Evolutionary conservation across 345 rosid genomes (phyloP).

Genomic region (Eucalyptus microcorys): DNA sequence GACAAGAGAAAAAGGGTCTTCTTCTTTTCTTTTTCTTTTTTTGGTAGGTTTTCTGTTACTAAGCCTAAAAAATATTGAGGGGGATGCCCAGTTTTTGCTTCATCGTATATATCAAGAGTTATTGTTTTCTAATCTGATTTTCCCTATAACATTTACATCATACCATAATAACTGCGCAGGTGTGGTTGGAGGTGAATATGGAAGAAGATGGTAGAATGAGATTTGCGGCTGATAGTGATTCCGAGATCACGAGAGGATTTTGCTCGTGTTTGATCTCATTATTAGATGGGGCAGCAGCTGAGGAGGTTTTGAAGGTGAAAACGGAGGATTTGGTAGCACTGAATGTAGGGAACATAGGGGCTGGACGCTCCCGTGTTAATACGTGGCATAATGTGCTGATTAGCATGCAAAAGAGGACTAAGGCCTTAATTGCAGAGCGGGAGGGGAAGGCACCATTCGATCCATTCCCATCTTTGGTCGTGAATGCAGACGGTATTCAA

Average conservation of each 20-base stretch:
- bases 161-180: slow-evolving; percentile 20
- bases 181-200: slow-evolving; percentile 66
- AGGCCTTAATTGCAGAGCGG: slow-evolving; percentile 38
- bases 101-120: neutral
- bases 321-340: slow-evolving; percentile 64
- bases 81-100: neutral
- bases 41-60: neutral
- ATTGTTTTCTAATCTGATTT: neutral
- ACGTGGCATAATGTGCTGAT: slow-evolving; percentile 93
- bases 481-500: slow-evolving; percentile 44
- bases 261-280: slow-evolving; percentile 63
- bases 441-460: slow-evolving; percentile 52
- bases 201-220: slow-evolving; percentile 59
- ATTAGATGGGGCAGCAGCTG: slow-evolving; percentile 61
- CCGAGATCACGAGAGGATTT: slow-evolving; percentile 72
- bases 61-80: neutral
- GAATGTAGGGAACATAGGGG: slow-evolving; percentile 48
- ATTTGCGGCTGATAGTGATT: slow-evolving; percentile 78
- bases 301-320: slow-evolving; percentile 60
- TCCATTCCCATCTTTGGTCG: slow-evolving; percentile 71
- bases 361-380: slow-evolving; percentile 69
- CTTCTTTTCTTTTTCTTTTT: too few relatives aligned
- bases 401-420: slow-evolving; percentile 87
- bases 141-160: neutral
- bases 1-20: neutral